A percentile compares a stretch with the other conserved stretches of the same genome.
These are phyloP conservation scores for Stachybotrys chartarum DNA, from an alignment of 2,329 filamentous ascomycete species.

Conservation along the genomic window DNA sequence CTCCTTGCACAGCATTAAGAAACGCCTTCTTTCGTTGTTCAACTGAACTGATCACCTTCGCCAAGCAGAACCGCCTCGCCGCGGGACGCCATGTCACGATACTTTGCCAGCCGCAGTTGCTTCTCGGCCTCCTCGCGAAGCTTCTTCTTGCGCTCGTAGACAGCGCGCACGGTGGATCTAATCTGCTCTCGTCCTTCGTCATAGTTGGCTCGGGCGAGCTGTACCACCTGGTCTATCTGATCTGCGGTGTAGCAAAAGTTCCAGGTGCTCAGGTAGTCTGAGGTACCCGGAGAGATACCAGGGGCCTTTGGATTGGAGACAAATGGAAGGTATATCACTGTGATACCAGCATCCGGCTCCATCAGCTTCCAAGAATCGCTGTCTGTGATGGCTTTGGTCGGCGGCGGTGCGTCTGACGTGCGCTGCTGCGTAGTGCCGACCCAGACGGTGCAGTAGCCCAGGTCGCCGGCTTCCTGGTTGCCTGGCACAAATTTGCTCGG, in stretches of 20 bases:
- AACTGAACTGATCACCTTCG: slow-evolving; percentile 60
- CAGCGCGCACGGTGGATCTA: slow-evolving; percentile 69
- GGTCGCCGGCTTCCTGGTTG: slow-evolving; percentile 45
- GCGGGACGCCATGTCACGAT: slow-evolving; percentile 38
- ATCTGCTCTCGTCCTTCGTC: slow-evolving; percentile 74
- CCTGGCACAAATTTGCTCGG: slow-evolving; percentile 32
- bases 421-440: slow-evolving; percentile 77
- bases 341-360: slow-evolving; percentile 73
- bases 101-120: slow-evolving; percentile 28
- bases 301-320: slow-evolving; percentile 73
- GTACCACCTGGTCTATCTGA: slow-evolving; percentile 79
- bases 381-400: slow-evolving; percentile 49
- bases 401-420: slow-evolving; percentile 43
- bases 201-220: slow-evolving; percentile 80
- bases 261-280: slow-evolving; percentile 91
- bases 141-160: slow-evolving; percentile 87
- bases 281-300: slow-evolving; percentile 74
- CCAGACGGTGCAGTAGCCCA: slow-evolving; percentile 94
- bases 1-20: not conserved
- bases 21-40: not conserved
- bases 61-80: slow-evolving; percentile 50
- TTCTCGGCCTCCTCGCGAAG: slow-evolving; percentile 48
- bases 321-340: slow-evolving; percentile 86
- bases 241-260: slow-evolving; percentile 94
- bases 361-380: slow-evolving; percentile 59